Evolutionary conservation across 768 basidiomycete genomes (phyloP).

Genomic region (Hortiboletus campestris): DNA sequence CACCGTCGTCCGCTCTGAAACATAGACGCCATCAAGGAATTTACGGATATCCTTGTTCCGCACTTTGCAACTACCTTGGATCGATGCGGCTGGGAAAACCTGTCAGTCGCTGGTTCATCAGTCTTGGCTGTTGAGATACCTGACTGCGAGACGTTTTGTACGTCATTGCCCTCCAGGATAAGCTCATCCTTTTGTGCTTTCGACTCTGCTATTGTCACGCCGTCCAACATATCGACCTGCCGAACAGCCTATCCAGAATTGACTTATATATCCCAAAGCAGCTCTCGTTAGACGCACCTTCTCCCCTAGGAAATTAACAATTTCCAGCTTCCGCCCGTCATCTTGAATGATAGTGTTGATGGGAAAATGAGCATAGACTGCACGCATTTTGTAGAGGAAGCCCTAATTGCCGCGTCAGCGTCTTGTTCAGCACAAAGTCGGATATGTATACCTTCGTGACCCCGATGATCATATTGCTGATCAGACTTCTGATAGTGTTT

Average conservation of each 20-base stretch:
- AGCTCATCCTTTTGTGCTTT: constrained; percentile 94
- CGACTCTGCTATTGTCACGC: constrained; percentile 82
- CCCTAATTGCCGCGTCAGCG: constrained; percentile 51
- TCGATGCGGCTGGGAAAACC: constrained; percentile 71
- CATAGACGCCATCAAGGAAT: constrained; percentile 94
- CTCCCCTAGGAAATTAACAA: constrained; percentile 94
- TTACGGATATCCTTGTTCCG: constrained; percentile 99
- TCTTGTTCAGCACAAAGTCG: background rate
- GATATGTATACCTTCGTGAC: constrained; percentile 76
- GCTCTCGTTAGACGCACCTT: constrained; percentile 53
- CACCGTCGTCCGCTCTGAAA: constrained; percentile 73
- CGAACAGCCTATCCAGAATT: constrained; percentile 68
- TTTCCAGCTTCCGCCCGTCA: constrained; percentile 69
- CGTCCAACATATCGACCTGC: constrained; percentile 87
- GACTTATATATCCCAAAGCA: background rate
- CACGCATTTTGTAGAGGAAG: constrained; percentile 99
- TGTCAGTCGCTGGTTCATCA: constrained; percentile 3
- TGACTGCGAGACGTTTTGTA: constrained; percentile 97
- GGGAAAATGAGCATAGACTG: constrained; percentile 99
- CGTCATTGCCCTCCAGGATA: constrained; percentile 91
- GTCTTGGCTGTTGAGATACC: constrained; percentile 42
- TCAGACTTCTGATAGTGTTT: constrained; percentile 91
- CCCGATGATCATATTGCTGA: constrained; percentile 96
- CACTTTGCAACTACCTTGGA: constrained; percentile 94
- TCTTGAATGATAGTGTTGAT: constrained; percentile 97